Base-by-base conservation (phyloP, 192 early-diverging fungal genomes). In the Oehlia diaphana region DNA sequence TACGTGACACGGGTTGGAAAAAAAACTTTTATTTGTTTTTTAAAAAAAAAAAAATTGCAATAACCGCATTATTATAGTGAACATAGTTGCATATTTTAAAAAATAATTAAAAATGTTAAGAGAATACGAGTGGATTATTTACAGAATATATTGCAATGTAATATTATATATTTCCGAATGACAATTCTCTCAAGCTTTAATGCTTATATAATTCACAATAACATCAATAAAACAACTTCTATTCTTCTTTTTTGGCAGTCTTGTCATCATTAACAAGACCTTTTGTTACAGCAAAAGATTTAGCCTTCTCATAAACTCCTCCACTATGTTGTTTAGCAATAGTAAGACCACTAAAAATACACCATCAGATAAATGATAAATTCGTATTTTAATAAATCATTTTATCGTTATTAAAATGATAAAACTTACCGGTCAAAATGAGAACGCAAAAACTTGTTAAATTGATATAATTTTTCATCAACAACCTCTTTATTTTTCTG, bases 401-500 rank as follows among this genome's bases (percentile, higher is more conserved):
- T 35, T 35, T 1, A 42, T 35, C 2, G 8, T 28, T 65, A 13
- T 26, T 19, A 42, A 44, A 37, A 44, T 44, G 42, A 10, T 44
- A 47, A 47, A 26, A 31, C 70, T 49, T 23, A 72, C 70, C n/a
- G 42, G 5, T 72, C 23, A 9, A n/a, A 31, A 26, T 72, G 2
- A n/a, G 21, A 9, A 49, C n/a, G 21, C 23, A 21, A n/a, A 28
- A 72, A n/a, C 9, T 49, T 49, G 8, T 13, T 28, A 0, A 4
- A 2, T 12, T 47, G 21, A 72, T 72, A 9, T 23, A 72, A 72
- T 49, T 72, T 72, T 72, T 72, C 23, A 26, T 72, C 70, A 50
- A 72, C 39, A 6, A 72, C 13, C 13, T 6, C 10, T 35, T 72
- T 50, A 21, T 72, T 72, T 19, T 35, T 21, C n/a, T 13, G 10